phyloP scores from a whole-genome alignment of 2,329 filamentous ascomycete genomes.

The Ophiostoma sp. region DNA sequence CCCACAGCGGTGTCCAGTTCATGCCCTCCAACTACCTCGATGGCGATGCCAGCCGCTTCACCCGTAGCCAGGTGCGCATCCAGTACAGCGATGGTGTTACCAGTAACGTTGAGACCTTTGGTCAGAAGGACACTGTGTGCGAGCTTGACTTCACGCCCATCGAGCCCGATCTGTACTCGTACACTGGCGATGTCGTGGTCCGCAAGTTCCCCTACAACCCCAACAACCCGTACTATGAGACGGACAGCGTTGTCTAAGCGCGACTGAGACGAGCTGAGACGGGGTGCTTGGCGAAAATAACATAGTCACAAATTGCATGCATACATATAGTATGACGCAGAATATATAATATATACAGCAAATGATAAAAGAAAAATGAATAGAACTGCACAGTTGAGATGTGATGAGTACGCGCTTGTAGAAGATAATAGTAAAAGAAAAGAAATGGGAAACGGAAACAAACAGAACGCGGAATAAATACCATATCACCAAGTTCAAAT shows the following conservation, averaged over 20 bases:
- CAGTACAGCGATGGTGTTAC: constrained; percentile 20
- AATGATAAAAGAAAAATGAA: too few relatives aligned
- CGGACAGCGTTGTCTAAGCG: constrained; percentile 28
- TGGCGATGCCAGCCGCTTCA: constrained; percentile 37
- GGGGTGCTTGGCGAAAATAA: neutral
- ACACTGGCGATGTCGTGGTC: constrained; percentile 32
- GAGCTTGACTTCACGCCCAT: constrained; percentile 19
- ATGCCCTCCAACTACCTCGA: constrained; percentile 43
- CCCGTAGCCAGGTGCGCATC: constrained; percentile 39
- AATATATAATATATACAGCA: neutral
- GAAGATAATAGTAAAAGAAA: too few relatives aligned
- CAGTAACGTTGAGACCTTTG: constrained; percentile 20
- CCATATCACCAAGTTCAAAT: neutral
- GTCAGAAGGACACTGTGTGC: constrained; percentile 21
- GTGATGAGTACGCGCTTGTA: too few relatives aligned
- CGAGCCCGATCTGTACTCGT: constrained; percentile 26
- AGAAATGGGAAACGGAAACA: too few relatives aligned
- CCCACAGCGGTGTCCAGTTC: constrained; percentile 41
- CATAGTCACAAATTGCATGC: neutral
- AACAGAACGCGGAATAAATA: neutral
- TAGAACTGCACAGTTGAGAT: too few relatives aligned
- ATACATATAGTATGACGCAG: neutral
- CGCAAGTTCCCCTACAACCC: constrained; percentile 38
- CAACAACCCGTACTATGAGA: constrained; percentile 34
- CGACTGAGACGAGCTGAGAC: neutral